Percentiles rank a stretch among this genome's conserved stretches.
phyloP scores from a whole-genome alignment of 306 rosid genomes.

The Medicago lupulina region DNA sequence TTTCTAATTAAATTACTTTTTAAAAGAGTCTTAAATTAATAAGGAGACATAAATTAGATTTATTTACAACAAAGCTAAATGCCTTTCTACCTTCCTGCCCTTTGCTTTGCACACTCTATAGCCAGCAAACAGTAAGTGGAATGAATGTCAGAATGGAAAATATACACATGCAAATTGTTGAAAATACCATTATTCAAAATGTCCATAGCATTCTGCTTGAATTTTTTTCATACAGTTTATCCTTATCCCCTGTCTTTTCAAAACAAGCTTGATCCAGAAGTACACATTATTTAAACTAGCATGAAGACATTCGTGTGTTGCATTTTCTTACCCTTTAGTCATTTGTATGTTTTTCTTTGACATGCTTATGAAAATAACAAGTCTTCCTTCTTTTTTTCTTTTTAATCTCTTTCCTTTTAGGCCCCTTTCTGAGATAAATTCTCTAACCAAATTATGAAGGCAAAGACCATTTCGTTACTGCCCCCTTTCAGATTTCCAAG shows the following conservation, averaged over 20 bases:
- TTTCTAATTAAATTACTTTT: too few relatives aligned
- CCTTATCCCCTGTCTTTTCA: conserved; percentile 46
- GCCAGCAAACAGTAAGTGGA: background rate
- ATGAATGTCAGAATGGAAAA: conserved; percentile 20
- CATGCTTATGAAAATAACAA: background rate
- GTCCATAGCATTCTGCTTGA: conserved; percentile 6
- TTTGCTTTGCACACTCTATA: background rate
- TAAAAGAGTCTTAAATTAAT: too few relatives aligned
- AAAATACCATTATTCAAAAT: conserved; percentile 29
- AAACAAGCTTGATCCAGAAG: conserved; percentile 14
- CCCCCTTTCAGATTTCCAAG: conserved; percentile 6
- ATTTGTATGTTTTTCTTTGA: background rate
- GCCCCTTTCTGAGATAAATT: conserved; percentile 20
- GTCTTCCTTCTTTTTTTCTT: background rate
- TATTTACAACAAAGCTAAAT: too few relatives aligned
- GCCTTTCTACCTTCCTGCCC: background rate
- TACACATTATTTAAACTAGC: conserved; percentile 28
- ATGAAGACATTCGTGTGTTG: conserved; percentile 17
- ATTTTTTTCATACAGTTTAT: conserved; percentile 3
- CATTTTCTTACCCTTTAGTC: conserved; percentile 19
- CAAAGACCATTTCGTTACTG: conserved; percentile 9
- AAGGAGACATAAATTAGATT: too few relatives aligned
- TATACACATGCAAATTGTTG: conserved; percentile 17
- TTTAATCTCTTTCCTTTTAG: background rate
- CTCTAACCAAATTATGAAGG: conserved; percentile 36